Evolutionary conservation across 2,329 filamentous ascomycete species (phyloP).

Genomic region (Penicillium crustosum): DNA sequence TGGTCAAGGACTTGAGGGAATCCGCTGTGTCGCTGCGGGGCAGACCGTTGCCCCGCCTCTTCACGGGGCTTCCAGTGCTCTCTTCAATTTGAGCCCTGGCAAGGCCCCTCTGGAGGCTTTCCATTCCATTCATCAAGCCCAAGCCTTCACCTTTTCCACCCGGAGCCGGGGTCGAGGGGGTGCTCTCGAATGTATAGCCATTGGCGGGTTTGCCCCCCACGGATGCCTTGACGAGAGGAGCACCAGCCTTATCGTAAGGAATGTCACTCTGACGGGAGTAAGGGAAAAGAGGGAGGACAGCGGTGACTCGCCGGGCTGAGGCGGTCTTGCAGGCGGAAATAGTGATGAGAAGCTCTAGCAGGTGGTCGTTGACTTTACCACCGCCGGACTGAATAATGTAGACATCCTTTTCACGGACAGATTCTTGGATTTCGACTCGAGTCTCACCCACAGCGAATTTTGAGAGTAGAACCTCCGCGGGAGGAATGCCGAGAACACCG

Average conservation of each 20-base stretch:
- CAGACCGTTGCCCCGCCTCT: constrained; percentile 44
- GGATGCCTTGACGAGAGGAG: constrained; percentile 73
- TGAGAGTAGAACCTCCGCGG: constrained; percentile 76
- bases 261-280: constrained; percentile 96
- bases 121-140: constrained; percentile 66
- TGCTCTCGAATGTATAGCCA: constrained; percentile 82
- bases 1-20: constrained; percentile 40
- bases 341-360: constrained; percentile 96
- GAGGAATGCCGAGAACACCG: constrained; percentile 82
- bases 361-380: constrained; percentile 90
- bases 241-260: constrained; percentile 93
- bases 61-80: constrained; percentile 43
- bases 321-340: constrained; percentile 97
- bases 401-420: constrained; percentile 95
- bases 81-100: constrained; percentile 65
- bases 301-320: constrained; percentile 88
- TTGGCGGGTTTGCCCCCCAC: constrained; percentile 48
- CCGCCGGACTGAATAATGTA: constrained; percentile 96
- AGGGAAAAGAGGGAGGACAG: constrained; percentile 90
- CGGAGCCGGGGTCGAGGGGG: constrained; percentile 79
- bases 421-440: constrained; percentile 92
- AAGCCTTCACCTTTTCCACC: constrained; percentile 67
- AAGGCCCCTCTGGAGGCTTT: constrained; percentile 70
- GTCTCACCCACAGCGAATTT: constrained; percentile 97
- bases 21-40: constrained; percentile 42